phyloP scores from a whole-genome alignment of 179 eudicot genomes.

The Silene coronaria region DNA sequence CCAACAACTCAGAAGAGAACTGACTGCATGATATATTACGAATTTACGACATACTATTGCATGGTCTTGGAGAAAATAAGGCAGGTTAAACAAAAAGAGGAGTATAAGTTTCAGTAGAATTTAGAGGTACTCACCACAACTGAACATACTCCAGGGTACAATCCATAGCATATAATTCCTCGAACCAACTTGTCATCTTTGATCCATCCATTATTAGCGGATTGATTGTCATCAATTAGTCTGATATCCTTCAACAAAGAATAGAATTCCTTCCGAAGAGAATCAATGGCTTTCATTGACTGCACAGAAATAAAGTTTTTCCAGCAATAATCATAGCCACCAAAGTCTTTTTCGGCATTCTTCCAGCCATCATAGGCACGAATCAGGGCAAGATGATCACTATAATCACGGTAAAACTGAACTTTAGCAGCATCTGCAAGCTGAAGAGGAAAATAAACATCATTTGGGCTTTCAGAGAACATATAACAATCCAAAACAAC shows the following conservation, averaged over 20 bases:
- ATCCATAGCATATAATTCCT: slow-evolving; percentile 91
- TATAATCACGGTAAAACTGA: slow-evolving; percentile 90
- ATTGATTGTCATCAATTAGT: slow-evolving; percentile 54
- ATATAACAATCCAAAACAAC: slow-evolving; percentile 3
- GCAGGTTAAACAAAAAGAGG: neutral
- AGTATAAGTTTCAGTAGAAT: neutral
- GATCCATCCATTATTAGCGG: slow-evolving; percentile 52
- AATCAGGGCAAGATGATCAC: slow-evolving; percentile 99
- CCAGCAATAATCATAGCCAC: slow-evolving; percentile 96
- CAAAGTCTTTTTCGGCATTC: slow-evolving; percentile 81
- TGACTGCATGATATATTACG: neutral
- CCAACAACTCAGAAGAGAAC: neutral
- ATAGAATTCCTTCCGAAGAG: slow-evolving; percentile 82
- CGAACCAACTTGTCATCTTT: slow-evolving; percentile 90
- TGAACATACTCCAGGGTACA: slow-evolving; percentile 92
- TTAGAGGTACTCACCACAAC: slow-evolving; percentile 64
- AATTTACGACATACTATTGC: neutral
- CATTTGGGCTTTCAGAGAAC: neutral
- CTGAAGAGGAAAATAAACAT: slow-evolving; percentile 35
- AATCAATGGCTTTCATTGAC: slow-evolving; percentile 97
- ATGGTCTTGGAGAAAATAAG: neutral
- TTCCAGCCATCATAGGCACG: slow-evolving; percentile 99
- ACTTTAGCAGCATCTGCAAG: slow-evolving; percentile 93
- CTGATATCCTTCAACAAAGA: slow-evolving; percentile 77
- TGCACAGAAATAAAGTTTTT: slow-evolving; percentile 92